Conservation (phyloP, 805 yeast genomes). For the Suhomyces sp. region DNA sequence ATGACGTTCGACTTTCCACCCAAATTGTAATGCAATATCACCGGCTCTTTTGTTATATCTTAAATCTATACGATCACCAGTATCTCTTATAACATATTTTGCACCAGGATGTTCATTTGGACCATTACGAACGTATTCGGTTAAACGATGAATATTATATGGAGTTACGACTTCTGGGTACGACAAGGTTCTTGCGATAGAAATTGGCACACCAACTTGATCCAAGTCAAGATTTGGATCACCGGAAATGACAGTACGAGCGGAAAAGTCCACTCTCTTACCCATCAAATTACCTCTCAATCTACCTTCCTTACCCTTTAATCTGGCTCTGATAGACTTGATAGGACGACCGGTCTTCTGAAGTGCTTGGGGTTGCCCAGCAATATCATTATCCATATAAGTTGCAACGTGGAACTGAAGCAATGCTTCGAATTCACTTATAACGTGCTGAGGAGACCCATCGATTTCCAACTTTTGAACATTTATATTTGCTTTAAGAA, state of each 20-base stretch:
- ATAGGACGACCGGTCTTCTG: constrained; percentile 99
- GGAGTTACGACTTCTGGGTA: constrained; percentile 99
- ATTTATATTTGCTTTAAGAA: constrained; percentile 91
- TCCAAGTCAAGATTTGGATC: constrained; percentile 97
- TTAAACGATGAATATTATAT: constrained; percentile 88
- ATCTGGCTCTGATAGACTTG: constrained; percentile 97
- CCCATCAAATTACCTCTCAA: constrained; percentile 99
- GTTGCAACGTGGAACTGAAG: constrained; percentile 98
- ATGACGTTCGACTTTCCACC: constrained; percentile 99
- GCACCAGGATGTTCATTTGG: constrained; percentile 99
- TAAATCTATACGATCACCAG: constrained; percentile 97
- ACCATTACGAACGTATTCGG: constrained; percentile 93
- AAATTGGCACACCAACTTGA: constrained; percentile 97
- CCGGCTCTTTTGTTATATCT: constrained; percentile 98
- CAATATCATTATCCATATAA: constrained; percentile 98
- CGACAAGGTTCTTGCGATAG: constrained; percentile 91
- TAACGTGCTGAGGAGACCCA: constrained; percentile 98
- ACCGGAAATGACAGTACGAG: constrained; percentile 98
- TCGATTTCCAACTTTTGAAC: constrained; percentile 97
- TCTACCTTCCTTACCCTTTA: constrained; percentile 99
- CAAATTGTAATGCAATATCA: constrained; percentile 94
- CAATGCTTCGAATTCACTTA: constrained; percentile 92
- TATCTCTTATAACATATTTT: constrained; percentile 94
- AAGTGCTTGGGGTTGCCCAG: constrained; percentile 98
- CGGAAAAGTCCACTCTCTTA: constrained; percentile 98